A percentile compares a stretch with the other conserved stretches of the same genome.
Conservation (phyloP, 1,284 basidiomycete species). For the Rhodotorula sp. region DNA sequence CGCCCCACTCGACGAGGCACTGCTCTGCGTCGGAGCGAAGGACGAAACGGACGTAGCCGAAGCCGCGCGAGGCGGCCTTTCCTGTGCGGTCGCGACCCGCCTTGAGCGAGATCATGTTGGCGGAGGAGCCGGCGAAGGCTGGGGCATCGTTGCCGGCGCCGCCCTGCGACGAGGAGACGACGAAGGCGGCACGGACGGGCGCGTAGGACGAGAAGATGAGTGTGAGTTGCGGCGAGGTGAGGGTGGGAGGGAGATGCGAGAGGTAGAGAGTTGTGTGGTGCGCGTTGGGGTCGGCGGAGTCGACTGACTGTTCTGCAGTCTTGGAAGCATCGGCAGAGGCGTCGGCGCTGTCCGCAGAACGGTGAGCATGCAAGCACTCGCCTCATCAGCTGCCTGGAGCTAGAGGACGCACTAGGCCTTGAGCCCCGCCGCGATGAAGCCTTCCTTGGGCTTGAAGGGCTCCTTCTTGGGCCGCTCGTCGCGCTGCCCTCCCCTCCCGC, state of each 20-base stretch:
- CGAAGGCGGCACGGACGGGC: slow-evolving; percentile 89
- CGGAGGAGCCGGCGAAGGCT: slow-evolving; percentile 43
- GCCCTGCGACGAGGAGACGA: slow-evolving; percentile 63
- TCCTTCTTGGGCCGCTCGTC: slow-evolving; percentile 34
- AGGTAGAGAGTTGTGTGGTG: slow-evolving; percentile 51
- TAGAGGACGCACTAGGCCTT: slow-evolving; percentile 35
- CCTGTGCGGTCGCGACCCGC: slow-evolving; percentile 41
- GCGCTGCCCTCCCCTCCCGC: slow-evolving; percentile 3
- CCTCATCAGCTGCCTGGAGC: background rate
- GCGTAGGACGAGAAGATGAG: slow-evolving; percentile 94
- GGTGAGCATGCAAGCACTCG: background rate
- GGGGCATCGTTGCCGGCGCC: slow-evolving; percentile 1
- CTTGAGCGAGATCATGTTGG: slow-evolving; percentile 37
- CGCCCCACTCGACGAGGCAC: slow-evolving; percentile 60
- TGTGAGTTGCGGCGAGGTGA: slow-evolving; percentile 84
- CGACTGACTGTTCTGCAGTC: background rate
- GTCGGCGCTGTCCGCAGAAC: slow-evolving; percentile 27
- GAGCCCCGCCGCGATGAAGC: slow-evolving; percentile 40
- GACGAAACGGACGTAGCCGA: slow-evolving; percentile 96
- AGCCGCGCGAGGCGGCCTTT: slow-evolving; percentile 84
- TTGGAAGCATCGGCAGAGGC: slow-evolving; percentile 26
- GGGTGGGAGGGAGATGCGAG: slow-evolving; percentile 72
- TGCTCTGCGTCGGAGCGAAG: slow-evolving; percentile 82
- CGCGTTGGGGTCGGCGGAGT: slow-evolving; percentile 2
- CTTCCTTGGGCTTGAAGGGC: slow-evolving; percentile 39